These are phyloP conservation scores for Hyphopichia fennica DNA, from an alignment of 1,139 yeast species.

Conservation along the genomic window DNA sequence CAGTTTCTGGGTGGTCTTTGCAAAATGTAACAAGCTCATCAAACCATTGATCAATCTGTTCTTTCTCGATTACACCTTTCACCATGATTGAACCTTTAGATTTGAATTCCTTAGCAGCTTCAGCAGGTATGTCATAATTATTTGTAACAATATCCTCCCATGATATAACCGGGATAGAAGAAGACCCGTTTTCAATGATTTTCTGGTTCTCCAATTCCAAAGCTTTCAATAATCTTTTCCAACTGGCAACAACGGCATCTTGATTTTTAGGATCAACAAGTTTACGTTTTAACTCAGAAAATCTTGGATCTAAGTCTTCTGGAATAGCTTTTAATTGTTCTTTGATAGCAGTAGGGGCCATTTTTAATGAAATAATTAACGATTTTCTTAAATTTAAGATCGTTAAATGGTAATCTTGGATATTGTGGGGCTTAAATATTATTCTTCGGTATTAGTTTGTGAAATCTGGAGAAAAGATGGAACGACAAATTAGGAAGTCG, in stretches of 20 bases:
- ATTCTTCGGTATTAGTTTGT: too few species aligned
- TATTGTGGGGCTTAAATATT: too few species aligned
- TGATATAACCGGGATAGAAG: slow-evolving; percentile 16
- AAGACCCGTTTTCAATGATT: slow-evolving; percentile 14
- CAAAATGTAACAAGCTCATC: slow-evolving; percentile 19
- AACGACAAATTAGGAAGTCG: too few species aligned
- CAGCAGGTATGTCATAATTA: slow-evolving; percentile 12
- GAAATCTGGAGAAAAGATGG: too few species aligned
- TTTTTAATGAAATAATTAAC: too few species aligned
- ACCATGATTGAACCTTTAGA: slow-evolving; percentile 14
- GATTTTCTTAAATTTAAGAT: too few species aligned
- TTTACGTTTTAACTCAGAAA: slow-evolving; percentile 12
- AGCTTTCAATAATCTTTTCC: slow-evolving; percentile 21
- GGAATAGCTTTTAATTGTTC: not conserved
- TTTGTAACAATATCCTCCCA: slow-evolving; percentile 15
- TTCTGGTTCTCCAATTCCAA: slow-evolving; percentile 14
- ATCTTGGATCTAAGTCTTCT: slow-evolving; percentile 11
- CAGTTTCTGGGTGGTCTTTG: slow-evolving; percentile 27
- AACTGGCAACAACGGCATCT: slow-evolving; percentile 18
- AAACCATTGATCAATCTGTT: slow-evolving; percentile 18
- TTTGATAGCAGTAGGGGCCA: slow-evolving; percentile 1
- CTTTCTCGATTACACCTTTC: slow-evolving; percentile 17
- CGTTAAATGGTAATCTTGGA: too few species aligned
- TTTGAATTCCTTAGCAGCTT: slow-evolving; percentile 10
- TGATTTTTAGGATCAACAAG: slow-evolving; percentile 21